Percentiles rank a stretch among this genome's conserved stretches.
phyloP scores from a whole-genome alignment of 2,329 filamentous ascomycete genomes.

The Incumbomyces delicatus region DNA sequence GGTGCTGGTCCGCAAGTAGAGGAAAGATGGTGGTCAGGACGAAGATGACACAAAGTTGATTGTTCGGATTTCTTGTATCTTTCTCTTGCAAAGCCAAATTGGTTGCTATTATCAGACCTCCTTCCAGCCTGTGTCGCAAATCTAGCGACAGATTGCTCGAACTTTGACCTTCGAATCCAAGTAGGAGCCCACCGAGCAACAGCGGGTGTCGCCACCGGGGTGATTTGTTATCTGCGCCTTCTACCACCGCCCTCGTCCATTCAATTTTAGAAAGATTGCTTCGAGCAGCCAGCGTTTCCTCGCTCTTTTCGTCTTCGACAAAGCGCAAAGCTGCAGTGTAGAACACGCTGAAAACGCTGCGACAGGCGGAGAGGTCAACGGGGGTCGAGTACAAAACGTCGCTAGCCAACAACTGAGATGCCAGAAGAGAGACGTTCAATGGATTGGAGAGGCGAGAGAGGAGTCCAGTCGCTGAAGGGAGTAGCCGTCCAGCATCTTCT shows the following conservation, averaged over 20 bases:
- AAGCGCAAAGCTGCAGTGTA: slow-evolving; percentile 50
- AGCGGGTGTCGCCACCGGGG: slow-evolving; percentile 74
- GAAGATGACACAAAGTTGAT: slow-evolving; percentile 49
- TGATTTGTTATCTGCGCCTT: slow-evolving; percentile 52
- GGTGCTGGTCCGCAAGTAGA: slow-evolving; percentile 53
- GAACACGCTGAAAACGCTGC: slow-evolving; percentile 51
- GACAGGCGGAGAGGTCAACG: slow-evolving; percentile 45
- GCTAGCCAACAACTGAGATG: slow-evolving; percentile 49
- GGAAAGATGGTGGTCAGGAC: slow-evolving; percentile 70
- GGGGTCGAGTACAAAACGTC: slow-evolving; percentile 51
- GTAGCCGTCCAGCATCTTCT: slow-evolving; percentile 49
- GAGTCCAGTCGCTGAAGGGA: slow-evolving; percentile 42
- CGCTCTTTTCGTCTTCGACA: slow-evolving; percentile 37
- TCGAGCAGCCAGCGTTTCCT: slow-evolving; percentile 29
- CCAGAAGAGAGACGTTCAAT: slow-evolving; percentile 50
- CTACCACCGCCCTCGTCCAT: slow-evolving; percentile 50
- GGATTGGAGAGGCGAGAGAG: slow-evolving; percentile 48
- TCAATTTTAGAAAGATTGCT: slow-evolving; percentile 46
- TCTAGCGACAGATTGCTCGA: slow-evolving; percentile 53
- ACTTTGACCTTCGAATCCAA: slow-evolving; percentile 61
- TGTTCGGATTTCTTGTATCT: slow-evolving; percentile 41
- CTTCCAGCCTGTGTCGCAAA: slow-evolving; percentile 59
- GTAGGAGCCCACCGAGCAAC: slow-evolving; percentile 66
- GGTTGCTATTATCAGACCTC: slow-evolving; percentile 61
- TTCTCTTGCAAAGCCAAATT: slow-evolving; percentile 62